These are phyloP conservation scores for Solanum pennellii DNA, from an alignment of 257 asterid species.

Conservation along the genomic window DNA sequence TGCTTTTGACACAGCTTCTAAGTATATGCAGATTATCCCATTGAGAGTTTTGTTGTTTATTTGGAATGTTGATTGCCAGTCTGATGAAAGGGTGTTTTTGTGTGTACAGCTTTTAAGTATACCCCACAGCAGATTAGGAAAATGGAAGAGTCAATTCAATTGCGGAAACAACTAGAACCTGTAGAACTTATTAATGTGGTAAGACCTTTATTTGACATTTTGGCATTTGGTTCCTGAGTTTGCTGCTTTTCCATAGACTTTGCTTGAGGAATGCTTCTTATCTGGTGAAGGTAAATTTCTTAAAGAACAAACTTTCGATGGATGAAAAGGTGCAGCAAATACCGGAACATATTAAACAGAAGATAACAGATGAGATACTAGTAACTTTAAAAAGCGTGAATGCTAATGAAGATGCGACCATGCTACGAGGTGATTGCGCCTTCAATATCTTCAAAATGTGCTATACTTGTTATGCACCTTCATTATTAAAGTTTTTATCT, in stretches of 20 bases:
- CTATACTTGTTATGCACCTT: neutral
- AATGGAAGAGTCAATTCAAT: conserved; percentile 74
- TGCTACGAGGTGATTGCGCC: conserved; percentile 45
- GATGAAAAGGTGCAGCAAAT: conserved; percentile 46
- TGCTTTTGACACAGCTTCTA: neutral
- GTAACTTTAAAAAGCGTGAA: conserved; percentile 43
- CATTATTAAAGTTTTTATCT: neutral
- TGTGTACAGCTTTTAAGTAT: conserved; percentile 48
- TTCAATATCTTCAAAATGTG: neutral
- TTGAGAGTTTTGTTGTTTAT: neutral
- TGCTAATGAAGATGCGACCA: conserved; percentile 37
- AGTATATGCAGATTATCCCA: neutral
- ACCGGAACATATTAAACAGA: conserved; percentile 46
- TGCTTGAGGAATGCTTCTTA: neutral
- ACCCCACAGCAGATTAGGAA: conserved; percentile 59
- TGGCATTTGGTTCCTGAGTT: neutral
- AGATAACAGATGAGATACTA: conserved; percentile 48
- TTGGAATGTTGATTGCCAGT: neutral
- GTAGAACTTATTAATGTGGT: conserved; percentile 66
- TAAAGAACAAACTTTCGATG: conserved; percentile 25
- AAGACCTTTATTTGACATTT: conserved; percentile 14
- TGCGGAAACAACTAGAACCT: conserved; percentile 72
- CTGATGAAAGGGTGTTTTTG: neutral
- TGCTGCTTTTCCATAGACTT: neutral
- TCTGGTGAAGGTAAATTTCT: conserved; percentile 39